Conservation (phyloP, 2,329 filamentous ascomycete species). For the Whalleya microplaca region DNA sequence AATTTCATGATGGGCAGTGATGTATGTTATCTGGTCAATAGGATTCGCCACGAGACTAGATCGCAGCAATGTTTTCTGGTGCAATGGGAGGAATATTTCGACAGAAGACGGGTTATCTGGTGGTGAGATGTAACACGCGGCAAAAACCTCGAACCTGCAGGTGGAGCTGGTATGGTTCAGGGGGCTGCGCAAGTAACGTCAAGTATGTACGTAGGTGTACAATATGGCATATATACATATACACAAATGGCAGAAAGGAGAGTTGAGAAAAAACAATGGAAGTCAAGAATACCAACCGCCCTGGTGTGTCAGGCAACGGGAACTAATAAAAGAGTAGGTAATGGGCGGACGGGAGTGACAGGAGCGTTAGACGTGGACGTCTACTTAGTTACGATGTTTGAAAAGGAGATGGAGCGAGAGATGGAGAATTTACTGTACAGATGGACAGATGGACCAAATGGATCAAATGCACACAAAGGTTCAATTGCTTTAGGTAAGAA, state of each 20-base stretch:
- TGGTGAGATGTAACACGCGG: neutral
- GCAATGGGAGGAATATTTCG: constrained; percentile 2
- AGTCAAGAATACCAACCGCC: too few species aligned
- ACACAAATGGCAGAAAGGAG: neutral
- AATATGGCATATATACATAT: too few species aligned
- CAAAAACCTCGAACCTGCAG: neutral
- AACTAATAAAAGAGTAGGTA: too few species aligned
- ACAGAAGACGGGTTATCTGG: neutral
- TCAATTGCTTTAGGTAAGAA: too few species aligned
- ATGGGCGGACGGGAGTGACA: too few species aligned
- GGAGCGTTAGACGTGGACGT: too few species aligned
- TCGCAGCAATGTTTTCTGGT: neutral
- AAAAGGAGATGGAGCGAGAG: too few species aligned
- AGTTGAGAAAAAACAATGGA: neutral
- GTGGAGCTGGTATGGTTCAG: neutral
- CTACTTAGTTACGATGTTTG: too few species aligned
- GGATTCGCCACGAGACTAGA: neutral
- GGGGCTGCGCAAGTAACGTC: neutral
- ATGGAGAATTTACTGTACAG: too few species aligned
- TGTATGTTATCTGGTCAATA: neutral
- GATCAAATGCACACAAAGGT: too few species aligned
- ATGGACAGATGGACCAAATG: too few species aligned
- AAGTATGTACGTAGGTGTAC: neutral
- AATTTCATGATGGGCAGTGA: constrained; percentile 33
- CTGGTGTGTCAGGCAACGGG: too few species aligned